phyloP scores from a whole-genome alignment of 148 eudicot genomes.

The Rhododendron simsii region DNA sequence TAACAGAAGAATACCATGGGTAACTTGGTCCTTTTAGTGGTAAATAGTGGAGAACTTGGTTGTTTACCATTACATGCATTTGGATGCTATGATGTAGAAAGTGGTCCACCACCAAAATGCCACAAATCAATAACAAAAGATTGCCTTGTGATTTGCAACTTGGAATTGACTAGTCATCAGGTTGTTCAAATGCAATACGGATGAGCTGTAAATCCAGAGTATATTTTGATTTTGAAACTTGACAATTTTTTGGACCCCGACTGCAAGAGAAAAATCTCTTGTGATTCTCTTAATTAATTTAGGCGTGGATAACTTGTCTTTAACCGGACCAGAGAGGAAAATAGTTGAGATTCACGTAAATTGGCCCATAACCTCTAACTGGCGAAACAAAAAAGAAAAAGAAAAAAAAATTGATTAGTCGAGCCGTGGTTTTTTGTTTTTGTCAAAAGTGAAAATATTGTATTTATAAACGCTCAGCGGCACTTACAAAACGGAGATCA shows the following conservation, averaged over 20 bases:
- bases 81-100: background rate
- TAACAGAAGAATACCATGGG: background rate
- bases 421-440: too few relatives aligned
- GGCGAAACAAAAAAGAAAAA: too few relatives aligned
- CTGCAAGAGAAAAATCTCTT: background rate
- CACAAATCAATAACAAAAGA: background rate
- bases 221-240: too few relatives aligned
- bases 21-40: background rate
- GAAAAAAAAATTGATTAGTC: background rate
- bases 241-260: too few relatives aligned
- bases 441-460: too few relatives aligned
- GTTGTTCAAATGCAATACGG: background rate
- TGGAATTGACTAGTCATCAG: background rate
- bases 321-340: rapidly evolving
- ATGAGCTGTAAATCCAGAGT: too few relatives aligned
- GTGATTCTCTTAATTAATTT: background rate
- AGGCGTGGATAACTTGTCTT: background rate
- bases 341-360: background rate
- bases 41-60: background rate
- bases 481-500: too few relatives aligned
- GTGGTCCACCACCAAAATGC: constrained; percentile 1
- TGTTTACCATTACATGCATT: background rate
- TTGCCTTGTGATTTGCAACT: background rate
- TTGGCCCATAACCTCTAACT: background rate
- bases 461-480: too few relatives aligned